Evolutionary conservation across 108 stramenopile genomes (phyloP), one percentile per base, ranked within the genome.

Genomic region (Aureococcus anophagefferens): DNA sequence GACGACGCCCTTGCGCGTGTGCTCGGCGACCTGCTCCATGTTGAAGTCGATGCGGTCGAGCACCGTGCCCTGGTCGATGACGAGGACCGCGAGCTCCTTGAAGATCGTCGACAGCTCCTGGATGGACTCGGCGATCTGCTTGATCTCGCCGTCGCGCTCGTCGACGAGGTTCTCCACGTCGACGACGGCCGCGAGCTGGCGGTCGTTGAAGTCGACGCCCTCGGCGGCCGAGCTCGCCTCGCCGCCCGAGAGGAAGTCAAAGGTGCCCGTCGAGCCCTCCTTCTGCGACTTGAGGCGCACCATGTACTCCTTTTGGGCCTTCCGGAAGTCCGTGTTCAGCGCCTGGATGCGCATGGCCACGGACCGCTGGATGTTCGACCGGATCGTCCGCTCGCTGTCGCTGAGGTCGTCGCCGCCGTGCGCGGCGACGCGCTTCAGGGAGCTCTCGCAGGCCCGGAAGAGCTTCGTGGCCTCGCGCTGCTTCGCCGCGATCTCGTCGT

Each of bases 31-130:
- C 40, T 94, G 90, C 81, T 99, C 99, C 97, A 99, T 97, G 75
- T 99, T 99, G 85, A 95, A 98, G 79, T 99, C 99, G 72, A 99
- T 99, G 16, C 99, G 90, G 86, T 99, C 99, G 30, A 99, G 84
- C 37, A 99, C 95, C 0, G 99, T 99, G 0, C 99, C 99, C 76
- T 99, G 99, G 80, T 99, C 99, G 80, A 99, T 98, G 30, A 99
- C 99, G 71, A 99, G 78, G 0, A 98, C 97, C 0, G 96, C 96
- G 40, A 99, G 82, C 80, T 99, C 99, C 74, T 98, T 98, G 81
- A 99, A 99, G 46, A 99, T 97, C 4, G 88, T 70, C 13, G 94
- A 92, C 32, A 99, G 78, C 76, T 99, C 99, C 72, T 98, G 94
- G 70, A 99, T 98, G 35, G 88, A 90, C 66, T 90, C 87, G 1